Evolutionary conservation across 345 rosid species (phyloP), one percentile per base, ranked within the genome.

Genomic region (Gossypium australe): DNA sequence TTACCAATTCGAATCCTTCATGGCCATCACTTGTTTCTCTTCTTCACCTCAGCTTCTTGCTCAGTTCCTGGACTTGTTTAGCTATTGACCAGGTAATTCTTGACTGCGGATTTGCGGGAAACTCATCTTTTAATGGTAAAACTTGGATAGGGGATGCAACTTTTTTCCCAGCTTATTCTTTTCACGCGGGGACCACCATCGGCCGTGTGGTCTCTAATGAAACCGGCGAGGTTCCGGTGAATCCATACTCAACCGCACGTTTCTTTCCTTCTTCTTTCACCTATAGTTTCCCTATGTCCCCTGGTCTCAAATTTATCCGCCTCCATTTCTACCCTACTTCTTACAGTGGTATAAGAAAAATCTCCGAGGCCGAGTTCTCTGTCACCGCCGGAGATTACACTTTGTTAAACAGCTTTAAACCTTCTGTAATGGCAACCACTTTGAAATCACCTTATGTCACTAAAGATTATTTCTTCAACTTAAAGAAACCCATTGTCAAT

Each of bases 361-460:
- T 56, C 3, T 71, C 72, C 11, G 17, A 27, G 5, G 70, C 77
- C 18, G 61, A 64, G 4, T 79, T 82, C 74, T 65, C 79, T 11
- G 83, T 79, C 56, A 70, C 16, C 4, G 45, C 78, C 0, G 72
- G 34, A 1, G 18, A 20, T 34, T 77, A 53, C 73, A 75, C 81
- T 18, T 72, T 82, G 10, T 66, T 82, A 13, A 75, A 62, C 57
- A 77, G 61, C 66, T 82, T 82, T 60, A 79, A 71, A 24, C 71
- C 75, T 1, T 14, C 22, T 11, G 59, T 56, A 13, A 44, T 45
- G 18, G 75, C 71, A 6, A 27, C 3, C 22, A 5, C 45, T 24
- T 52, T 3, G 34, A 52, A 70, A 51, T 48, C 73, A 43, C 27
- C 70, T 65, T 65, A 43, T 49, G 4, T 70, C 13, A 14, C 58